Evolutionary conservation across 2,329 filamentous ascomycete genomes (phyloP).

Genomic region (Cytospora schulzeri): DNA sequence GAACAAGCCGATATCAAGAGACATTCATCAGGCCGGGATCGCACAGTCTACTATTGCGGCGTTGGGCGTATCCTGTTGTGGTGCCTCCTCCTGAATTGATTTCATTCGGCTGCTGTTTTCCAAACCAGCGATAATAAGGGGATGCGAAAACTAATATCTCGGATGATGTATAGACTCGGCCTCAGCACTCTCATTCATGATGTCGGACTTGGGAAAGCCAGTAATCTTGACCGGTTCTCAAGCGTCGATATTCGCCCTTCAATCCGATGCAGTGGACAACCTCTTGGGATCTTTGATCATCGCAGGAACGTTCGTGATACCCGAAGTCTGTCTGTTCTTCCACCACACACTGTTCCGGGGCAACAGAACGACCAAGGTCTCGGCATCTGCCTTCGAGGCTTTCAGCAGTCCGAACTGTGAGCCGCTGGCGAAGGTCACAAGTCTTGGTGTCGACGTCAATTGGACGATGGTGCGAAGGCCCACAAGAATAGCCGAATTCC

Average conservation of each 20-base stretch:
- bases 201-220: conserved; percentile 86
- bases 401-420: conserved; percentile 87
- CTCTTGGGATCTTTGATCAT: conserved; percentile 85
- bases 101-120: background rate
- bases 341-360: conserved; percentile 88
- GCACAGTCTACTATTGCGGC: background rate
- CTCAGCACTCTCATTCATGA: conserved; percentile 90
- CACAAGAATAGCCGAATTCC: conserved; percentile 72
- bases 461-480: conserved; percentile 79
- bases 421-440: conserved; percentile 79
- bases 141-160: background rate
- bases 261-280: conserved; percentile 91
- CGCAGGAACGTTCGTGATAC: conserved; percentile 88
- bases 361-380: conserved; percentile 85
- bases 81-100: background rate
- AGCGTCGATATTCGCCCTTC: conserved; percentile 85
- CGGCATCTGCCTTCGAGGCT: conserved; percentile 81
- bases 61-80: background rate
- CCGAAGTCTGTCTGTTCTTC: conserved; percentile 93
- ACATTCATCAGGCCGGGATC: background rate
- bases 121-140: background rate
- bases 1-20: background rate
- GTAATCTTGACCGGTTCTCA: conserved; percentile 84
- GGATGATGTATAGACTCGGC: conserved; percentile 59
- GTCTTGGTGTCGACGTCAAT: conserved; percentile 76